Evolutionary conservation across 2,329 filamentous ascomycete genomes (phyloP).

Genomic region (Sporothrix pallida): DNA sequence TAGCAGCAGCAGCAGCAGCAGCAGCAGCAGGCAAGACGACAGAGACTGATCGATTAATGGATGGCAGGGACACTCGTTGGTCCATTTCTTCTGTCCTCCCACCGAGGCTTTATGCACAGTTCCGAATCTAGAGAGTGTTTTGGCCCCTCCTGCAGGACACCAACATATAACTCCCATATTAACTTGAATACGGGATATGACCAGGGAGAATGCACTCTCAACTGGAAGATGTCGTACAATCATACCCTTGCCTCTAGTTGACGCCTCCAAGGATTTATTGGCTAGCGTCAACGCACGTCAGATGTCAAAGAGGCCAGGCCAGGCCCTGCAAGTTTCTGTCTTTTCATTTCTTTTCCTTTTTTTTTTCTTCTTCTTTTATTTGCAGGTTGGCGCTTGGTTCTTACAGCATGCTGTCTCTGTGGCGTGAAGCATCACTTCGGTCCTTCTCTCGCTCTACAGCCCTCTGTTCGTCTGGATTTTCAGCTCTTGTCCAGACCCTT

Average conservation of each 20-base stretch:
- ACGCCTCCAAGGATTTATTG: neutral
- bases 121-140: neutral
- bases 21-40: no score
- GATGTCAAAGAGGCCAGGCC: neutral
- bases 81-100: neutral
- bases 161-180: no score
- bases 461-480: no score
- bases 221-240: no score
- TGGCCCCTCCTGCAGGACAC: no score
- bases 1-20: neutral
- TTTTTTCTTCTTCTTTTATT: no score
- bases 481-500: neutral
- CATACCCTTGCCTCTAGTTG: neutral
- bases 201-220: neutral
- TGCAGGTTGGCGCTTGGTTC: no score
- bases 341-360: neutral
- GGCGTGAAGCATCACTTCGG: neutral
- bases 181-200: no score
- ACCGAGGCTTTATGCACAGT: neutral
- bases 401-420: no score
- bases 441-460: neutral
- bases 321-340: neutral
- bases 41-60: neutral
- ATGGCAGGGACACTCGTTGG: neutral
- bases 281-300: slow-evolving; percentile 14